A percentile compares a stretch with the other conserved stretches of the same genome.
Evolutionary conservation across 1,284 basidiomycete genomes (phyloP).

Genomic region (Ustilago curta): DNA sequence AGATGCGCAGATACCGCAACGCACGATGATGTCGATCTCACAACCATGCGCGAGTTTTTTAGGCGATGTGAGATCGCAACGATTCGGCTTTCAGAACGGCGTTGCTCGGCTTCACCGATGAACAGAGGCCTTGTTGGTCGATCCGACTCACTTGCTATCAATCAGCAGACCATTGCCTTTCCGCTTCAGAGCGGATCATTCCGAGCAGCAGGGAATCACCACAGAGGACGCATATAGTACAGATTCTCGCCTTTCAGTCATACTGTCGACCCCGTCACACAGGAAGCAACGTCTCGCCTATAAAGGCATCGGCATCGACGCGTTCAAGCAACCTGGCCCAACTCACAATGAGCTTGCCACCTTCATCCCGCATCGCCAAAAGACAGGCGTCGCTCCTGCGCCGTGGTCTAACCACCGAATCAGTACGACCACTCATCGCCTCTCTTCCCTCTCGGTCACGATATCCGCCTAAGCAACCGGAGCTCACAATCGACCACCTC

Average conservation of each 20-base stretch:
- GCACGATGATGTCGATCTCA: slow-evolving; percentile 19
- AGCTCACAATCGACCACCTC: slow-evolving; percentile 84
- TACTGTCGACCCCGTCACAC: too few relatives aligned
- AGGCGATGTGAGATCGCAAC: slow-evolving; percentile 5
- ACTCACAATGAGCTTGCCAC: slow-evolving; percentile 1
- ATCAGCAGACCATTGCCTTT: background rate
- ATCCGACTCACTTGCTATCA: background rate
- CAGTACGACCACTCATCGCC: slow-evolving; percentile 44
- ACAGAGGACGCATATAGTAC: too few relatives aligned
- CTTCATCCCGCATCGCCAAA: slow-evolving; percentile 6
- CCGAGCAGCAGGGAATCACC: background rate
- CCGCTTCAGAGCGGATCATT: slow-evolving; percentile 11
- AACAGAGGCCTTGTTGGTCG: slow-evolving; percentile 1
- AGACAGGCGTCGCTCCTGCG: background rate
- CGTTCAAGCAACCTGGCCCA: background rate
- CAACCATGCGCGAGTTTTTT: background rate
- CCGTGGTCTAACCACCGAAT: slow-evolving; percentile 27
- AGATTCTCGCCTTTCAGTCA: too few relatives aligned
- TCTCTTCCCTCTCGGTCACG: slow-evolving; percentile 37
- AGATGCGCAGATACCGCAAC: slow-evolving; percentile 6
- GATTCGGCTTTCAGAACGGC: slow-evolving; percentile 28
- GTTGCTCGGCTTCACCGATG: slow-evolving; percentile 22
- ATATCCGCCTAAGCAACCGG: slow-evolving; percentile 72
- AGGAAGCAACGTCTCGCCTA: background rate
- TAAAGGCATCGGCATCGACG: background rate